A percentile compares a stretch with the other conserved stretches of the same genome.
Evolutionary conservation across 148 eudicot genomes (phyloP).

Genomic region (Rhododendron kiyosumense): DNA sequence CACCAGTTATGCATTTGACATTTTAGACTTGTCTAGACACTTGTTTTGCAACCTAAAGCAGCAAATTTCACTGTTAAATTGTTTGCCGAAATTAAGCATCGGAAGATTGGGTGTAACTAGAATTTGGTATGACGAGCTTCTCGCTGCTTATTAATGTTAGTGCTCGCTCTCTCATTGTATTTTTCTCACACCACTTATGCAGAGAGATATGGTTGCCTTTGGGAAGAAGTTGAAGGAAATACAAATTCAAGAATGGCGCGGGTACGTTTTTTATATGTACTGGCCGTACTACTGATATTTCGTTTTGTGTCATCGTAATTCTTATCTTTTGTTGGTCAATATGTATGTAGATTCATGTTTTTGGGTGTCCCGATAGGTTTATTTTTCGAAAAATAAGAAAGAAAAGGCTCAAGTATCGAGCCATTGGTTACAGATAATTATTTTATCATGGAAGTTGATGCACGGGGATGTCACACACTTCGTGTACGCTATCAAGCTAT

Average conservation of each 20-base stretch:
- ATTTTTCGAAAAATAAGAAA: not conserved
- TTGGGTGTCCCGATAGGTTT: not conserved
- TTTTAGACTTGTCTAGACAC: not conserved
- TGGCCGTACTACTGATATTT: not conserved
- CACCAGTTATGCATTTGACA: not conserved
- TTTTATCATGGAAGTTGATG: not conserved
- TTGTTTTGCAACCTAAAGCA: not conserved
- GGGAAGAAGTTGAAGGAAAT: constrained; percentile 92
- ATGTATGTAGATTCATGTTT: not conserved
- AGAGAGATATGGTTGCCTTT: constrained; percentile 69
- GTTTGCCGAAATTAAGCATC: not conserved
- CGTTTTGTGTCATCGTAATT: not conserved
- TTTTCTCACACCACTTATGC: constrained; percentile 1
- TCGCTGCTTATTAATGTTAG: not conserved
- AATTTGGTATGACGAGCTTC: not conserved
- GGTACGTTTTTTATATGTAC: constrained; percentile 36
- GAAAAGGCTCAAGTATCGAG: not conserved
- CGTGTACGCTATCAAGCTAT: not conserved
- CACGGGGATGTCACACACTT: not conserved
- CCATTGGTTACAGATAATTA: not conserved
- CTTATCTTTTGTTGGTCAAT: not conserved
- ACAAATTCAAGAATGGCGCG: constrained; percentile 91
- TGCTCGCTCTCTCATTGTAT: too few relatives aligned
- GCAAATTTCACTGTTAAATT: not conserved
- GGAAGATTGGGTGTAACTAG: not conserved